Conservation (phyloP, 2,329 filamentous ascomycete genomes). For the Cytospora schulzeri region DNA sequence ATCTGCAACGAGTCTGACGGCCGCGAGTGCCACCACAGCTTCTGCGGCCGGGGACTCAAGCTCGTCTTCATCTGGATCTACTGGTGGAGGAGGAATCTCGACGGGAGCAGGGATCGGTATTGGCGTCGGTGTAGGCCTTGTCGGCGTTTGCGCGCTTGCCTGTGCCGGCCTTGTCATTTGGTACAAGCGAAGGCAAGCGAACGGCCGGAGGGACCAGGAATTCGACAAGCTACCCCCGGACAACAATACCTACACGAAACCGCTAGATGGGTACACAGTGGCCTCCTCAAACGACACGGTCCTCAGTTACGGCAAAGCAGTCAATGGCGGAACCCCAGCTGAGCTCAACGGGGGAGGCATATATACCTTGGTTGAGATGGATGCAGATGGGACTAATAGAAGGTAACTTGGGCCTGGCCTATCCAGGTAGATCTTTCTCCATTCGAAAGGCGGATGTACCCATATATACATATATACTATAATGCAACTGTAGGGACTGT, state of each 20-base stretch:
- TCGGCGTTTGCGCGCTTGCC: slow-evolving; percentile 10
- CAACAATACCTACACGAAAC: not conserved
- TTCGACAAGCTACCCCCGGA: not conserved
- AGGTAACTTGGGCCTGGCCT: not conserved
- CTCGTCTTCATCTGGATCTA: not conserved
- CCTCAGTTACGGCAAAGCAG: too few relatives aligned
- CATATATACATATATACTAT: too few relatives aligned
- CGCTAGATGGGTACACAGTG: too few relatives aligned
- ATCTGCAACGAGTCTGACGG: not conserved
- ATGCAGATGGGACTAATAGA: not conserved
- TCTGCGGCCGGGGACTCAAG: not conserved
- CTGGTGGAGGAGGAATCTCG: slow-evolving; percentile 1
- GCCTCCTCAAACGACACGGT: too few relatives aligned
- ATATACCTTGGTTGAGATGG: not conserved
- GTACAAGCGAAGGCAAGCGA: not conserved
- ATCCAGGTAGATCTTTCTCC: too few relatives aligned
- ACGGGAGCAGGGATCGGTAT: slow-evolving; percentile 8
- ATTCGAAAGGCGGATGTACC: too few relatives aligned
- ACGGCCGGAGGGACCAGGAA: not conserved
- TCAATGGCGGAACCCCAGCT: not conserved
- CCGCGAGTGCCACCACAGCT: slow-evolving; percentile 1
- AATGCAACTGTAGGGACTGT: too few relatives aligned
- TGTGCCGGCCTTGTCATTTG: slow-evolving; percentile 11
- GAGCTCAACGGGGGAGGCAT: not conserved
- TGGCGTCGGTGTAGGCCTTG: slow-evolving; percentile 14